Evolutionary conservation across 495 filamentous ascomycete species (phyloP), one percentile per base, ranked within the genome.

Genomic region (Penicillium salamii): DNA sequence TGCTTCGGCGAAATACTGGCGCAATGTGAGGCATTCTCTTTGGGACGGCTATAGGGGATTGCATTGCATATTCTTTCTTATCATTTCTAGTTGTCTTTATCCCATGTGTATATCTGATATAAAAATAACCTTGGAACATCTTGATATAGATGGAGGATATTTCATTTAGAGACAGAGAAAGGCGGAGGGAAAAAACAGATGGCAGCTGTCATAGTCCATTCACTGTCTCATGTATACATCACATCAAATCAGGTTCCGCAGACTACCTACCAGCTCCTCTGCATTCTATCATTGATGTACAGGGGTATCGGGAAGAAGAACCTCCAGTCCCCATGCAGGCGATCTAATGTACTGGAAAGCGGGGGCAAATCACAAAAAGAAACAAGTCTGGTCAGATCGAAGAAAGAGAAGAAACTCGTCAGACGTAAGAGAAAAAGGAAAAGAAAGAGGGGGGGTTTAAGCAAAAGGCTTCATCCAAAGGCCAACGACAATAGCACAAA

Each of bases 221-320:
- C 23, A 31, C 11, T 15, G 17, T 32, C n/a, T n/a, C 46, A 39
- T 33, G 41, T 52, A 52, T 45, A 37, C 44, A 21, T 44, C 32
- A 52, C 33, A 46, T 46, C 49, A 41, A 46, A 50, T 38, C 49
- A 32, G 37, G 32, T 54, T 48, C 28, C 50, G 29, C 44, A 58
- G 39, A 49, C 52, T 50, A 57, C 54, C 44, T 43, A 48, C 42
- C 52, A 42, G 48, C 51, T 61, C 50, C 42, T 39, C 57, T 54
- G 53, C 55, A 59, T 49, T 65, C 59, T 65, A 65, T 65, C 55
- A 56, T 57, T 61, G 61, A 64, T 64, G 58, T 65, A 65, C 58
- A 65, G 50, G 55, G 55, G 59, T 59, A 65, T 59, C 58, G 49
- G 45, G 52, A 59, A 59, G 58, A 59, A 36, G 49, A 50, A 45